A percentile compares a stretch with the other conserved stretches of the same genome.
Evolutionary conservation across 805 yeast species (phyloP).

Genomic region (Hanseniaspora mollemarum): DNA sequence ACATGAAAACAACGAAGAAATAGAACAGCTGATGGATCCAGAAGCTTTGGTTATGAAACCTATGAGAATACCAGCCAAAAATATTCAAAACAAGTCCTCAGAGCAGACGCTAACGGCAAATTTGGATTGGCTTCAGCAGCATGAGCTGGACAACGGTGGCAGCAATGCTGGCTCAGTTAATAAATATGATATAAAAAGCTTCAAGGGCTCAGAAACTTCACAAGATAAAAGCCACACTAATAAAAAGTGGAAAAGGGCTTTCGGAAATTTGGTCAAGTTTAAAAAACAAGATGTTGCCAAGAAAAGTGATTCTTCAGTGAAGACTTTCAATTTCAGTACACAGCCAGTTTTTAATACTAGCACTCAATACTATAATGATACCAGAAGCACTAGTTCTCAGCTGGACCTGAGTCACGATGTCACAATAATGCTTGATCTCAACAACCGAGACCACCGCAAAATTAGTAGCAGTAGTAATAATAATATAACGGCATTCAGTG

Average conservation of each 20-base stretch:
- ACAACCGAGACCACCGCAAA: not conserved
- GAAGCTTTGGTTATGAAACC: slow-evolving; percentile 9
- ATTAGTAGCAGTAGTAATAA: not conserved
- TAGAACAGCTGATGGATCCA: slow-evolving; percentile 8
- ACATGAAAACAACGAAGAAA: slow-evolving; percentile 8
- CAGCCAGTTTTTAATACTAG: not conserved
- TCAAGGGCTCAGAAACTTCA: not conserved
- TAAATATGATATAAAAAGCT: not conserved
- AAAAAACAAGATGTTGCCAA: not conserved
- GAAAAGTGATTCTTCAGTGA: not conserved
- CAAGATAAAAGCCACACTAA: not conserved
- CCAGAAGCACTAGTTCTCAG: not conserved
- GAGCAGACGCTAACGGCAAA: slow-evolving; percentile 29
- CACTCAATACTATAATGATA: not conserved
- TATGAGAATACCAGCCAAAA: slow-evolving; percentile 16
- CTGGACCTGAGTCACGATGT: not conserved
- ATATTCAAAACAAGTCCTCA: slow-evolving; percentile 26
- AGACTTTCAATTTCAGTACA: no score
- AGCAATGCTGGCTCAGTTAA: not conserved
- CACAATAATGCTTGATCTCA: slow-evolving; percentile 15
- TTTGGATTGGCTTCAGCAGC: slow-evolving; percentile 19
- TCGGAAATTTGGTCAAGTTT: not conserved
- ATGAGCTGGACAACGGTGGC: not conserved
- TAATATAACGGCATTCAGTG: slow-evolving; percentile 10
- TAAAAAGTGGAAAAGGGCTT: slow-evolving; percentile 8